Base-by-base conservation (phyloP, 2,329 filamentous ascomycete genomes). In the Colletotrichum chlorophyti region DNA sequence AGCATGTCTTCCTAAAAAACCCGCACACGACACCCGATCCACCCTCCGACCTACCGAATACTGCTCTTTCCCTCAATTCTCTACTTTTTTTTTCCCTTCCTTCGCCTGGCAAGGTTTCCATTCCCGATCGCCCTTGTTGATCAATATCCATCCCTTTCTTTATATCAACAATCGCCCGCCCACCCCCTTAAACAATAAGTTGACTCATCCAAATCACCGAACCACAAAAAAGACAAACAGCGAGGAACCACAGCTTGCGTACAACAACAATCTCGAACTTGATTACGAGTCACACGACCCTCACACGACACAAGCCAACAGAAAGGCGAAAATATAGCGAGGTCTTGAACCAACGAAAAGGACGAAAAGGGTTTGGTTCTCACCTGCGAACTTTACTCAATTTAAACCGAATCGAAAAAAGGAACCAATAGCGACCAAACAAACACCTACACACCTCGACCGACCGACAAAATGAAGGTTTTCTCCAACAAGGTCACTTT, bases 401-500 rank as follows among this genome's bases (percentile, higher is more conserved):
- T 21, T 24, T 24, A 27, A 45, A 23, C 23, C 6, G n/a, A n/a
- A 23, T 12, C 15, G 5, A 32, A 34, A n/a, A 41, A 24, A 17
- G 19, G 5, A 35, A 49, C 40, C 21, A 29, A 24, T 14, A 12
- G 9, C 31, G 42, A 49, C 15, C 23, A 46, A 9, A 26, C 21
- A 31, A 29, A 17, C 24, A 21, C 6, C 72, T 68, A 51, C 12
- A 49, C 57, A 37, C 40, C 51, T n/a, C n/a, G n/a, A n/a, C n/a
- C n/a, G n/a, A n/a, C n/a, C n/a, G n/a, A n/a, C 67, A 78, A 59
- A 49, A 98, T 99, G 95, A 97, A 96, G 84, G 91, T 98, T 77
- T 98, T 98, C 71, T 91, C 91, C 67, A 96, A 92, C 70, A 81
- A 83, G 34, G 91, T 92, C 76, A 93, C 92, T 61, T 99, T 96